These are phyloP conservation scores for Leptosphaerulina australis DNA, from an alignment of 2,329 filamentous ascomycete genomes.

Conservation along the genomic window DNA sequence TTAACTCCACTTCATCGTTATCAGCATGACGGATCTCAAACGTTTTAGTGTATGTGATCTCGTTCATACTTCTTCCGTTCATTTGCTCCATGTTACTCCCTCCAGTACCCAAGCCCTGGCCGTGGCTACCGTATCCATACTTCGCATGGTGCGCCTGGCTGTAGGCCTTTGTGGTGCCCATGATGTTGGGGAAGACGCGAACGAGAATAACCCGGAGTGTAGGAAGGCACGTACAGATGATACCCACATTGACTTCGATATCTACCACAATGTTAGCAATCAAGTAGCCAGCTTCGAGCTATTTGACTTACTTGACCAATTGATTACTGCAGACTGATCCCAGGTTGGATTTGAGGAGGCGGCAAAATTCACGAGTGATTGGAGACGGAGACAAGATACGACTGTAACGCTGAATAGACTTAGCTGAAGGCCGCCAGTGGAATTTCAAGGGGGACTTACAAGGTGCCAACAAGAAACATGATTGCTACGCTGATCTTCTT, in stretches of 20 bases:
- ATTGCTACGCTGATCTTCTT: conserved; percentile 47
- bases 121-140: conserved; percentile 9
- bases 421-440: conserved; percentile 19
- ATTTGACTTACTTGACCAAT: too few relatives aligned
- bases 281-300: too few relatives aligned
- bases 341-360: conserved; percentile 50
- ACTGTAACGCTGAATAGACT: conserved; percentile 47
- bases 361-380: conserved; percentile 52
- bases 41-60: conserved; percentile 16
- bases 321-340: conserved; percentile 50
- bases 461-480: conserved; percentile 49
- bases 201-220: conserved; percentile 49
- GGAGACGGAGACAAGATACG: conserved; percentile 54
- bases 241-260: conserved; percentile 52
- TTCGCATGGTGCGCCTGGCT: conserved; percentile 16
- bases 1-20: conserved; percentile 16
- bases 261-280: too few relatives aligned
- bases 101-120: conserved; percentile 3
- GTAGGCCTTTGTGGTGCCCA: conserved; percentile 41
- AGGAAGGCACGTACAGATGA: conserved; percentile 55
- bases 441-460: conserved; percentile 47
- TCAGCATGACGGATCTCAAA: conserved; percentile 12
- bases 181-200: conserved; percentile 45
- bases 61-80: conserved; percentile 5
- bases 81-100: conserved; percentile 6